phyloP scores from a whole-genome alignment of 768 basidiomycete genomes.

The Leucocoprinus birnbaumii region DNA sequence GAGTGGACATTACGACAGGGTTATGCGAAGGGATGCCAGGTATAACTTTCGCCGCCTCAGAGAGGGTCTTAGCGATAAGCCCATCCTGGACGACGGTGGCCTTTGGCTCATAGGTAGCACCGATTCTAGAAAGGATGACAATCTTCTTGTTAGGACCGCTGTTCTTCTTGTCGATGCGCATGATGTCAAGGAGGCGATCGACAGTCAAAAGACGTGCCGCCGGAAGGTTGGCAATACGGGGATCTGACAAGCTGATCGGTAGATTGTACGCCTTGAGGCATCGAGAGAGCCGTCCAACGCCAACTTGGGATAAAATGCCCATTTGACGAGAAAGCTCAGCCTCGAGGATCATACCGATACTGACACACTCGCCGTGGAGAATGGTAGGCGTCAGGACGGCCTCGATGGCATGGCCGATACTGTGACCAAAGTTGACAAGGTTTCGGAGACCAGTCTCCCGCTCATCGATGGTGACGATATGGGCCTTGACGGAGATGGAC shows the following conservation, averaged over 20 bases:
- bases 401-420: slow-evolving; percentile 98
- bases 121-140: slow-evolving; percentile 88
- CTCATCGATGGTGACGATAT: slow-evolving; percentile 96
- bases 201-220: slow-evolving; percentile 72
- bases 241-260: slow-evolving; percentile 77
- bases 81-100: slow-evolving; percentile 84
- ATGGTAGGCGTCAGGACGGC: slow-evolving; percentile 91
- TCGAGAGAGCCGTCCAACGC: slow-evolving; percentile 84
- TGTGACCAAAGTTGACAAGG: slow-evolving; percentile 98
- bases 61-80: slow-evolving; percentile 78
- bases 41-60: slow-evolving; percentile 75
- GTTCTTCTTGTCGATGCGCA: slow-evolving; percentile 98
- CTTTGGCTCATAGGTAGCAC: slow-evolving; percentile 87
- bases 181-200: slow-evolving; percentile 84
- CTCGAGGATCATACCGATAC: slow-evolving; percentile 95
- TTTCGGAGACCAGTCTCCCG: slow-evolving; percentile 96
- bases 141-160: slow-evolving; percentile 90
- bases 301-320: slow-evolving; percentile 88
- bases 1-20: slow-evolving; percentile 78
- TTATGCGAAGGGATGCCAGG: slow-evolving; percentile 60
- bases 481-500: slow-evolving; percentile 92
- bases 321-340: slow-evolving; percentile 89
- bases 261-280: slow-evolving; percentile 90
- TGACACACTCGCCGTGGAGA: slow-evolving; percentile 95
- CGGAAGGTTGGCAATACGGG: slow-evolving; percentile 71